Conservation (phyloP, 306 rosid genomes). For the Quercus cerris region DNA sequence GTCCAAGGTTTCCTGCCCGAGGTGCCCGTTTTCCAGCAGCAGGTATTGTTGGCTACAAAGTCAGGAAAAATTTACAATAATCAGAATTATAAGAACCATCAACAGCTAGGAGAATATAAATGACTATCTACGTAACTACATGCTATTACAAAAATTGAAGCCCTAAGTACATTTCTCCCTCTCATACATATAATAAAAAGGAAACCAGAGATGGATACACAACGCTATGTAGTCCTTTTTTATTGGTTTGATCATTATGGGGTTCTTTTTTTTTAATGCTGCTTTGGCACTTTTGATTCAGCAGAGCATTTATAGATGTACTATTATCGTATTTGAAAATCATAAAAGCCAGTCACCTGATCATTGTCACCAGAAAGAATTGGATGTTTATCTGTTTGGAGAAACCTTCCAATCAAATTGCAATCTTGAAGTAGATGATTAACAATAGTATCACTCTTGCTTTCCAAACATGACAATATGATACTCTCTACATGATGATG, state of each 20-base stretch:
- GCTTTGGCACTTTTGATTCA: background rate
- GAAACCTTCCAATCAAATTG: constrained; percentile 73
- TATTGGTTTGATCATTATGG: background rate
- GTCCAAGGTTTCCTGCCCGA: constrained; percentile 86
- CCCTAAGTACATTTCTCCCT: background rate
- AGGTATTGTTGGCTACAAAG: constrained; percentile 72
- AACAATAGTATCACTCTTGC: constrained; percentile 63
- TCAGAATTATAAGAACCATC: constrained; percentile 8
- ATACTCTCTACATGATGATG: constrained; percentile 96
- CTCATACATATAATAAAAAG: constrained; percentile 5
- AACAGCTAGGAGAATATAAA: background rate
- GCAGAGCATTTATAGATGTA: background rate
- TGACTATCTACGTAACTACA: background rate
- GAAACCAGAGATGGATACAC: constrained; percentile 4
- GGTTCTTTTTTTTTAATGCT: background rate
- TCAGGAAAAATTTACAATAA: constrained; percentile 17
- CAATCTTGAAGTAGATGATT: constrained; percentile 83
- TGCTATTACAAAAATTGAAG: constrained; percentile 2
- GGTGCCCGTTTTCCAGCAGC: constrained; percentile 65
- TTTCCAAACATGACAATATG: constrained; percentile 78
- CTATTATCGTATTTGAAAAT: background rate
- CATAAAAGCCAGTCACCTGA: constrained; percentile 49
- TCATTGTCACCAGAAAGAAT: constrained; percentile 48
- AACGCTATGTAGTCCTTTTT: background rate
- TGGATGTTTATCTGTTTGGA: constrained; percentile 68